Conservation (phyloP, 2,329 filamentous ascomycete species). For the Cadophora sp. region DNA sequence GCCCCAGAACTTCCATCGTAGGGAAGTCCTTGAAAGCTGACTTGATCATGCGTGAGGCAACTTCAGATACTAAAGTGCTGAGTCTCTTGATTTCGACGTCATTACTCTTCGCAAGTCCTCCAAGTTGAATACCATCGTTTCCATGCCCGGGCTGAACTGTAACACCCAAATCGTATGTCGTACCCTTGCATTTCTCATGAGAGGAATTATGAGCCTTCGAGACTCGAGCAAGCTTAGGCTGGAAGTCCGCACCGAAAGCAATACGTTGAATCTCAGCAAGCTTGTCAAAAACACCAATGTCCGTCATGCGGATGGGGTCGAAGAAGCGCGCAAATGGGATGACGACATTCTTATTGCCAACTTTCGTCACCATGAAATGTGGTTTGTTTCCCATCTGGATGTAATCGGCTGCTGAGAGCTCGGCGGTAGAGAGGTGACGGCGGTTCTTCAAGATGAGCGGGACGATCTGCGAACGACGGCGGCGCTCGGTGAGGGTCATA, state of each 20-base stretch:
- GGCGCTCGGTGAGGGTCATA: constrained; percentile 2
- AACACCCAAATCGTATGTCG: not conserved
- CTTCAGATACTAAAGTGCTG: not conserved
- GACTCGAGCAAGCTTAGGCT: not conserved
- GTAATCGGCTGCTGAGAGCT: constrained; percentile 8
- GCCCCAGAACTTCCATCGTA: not conserved
- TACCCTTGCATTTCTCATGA: not conserved
- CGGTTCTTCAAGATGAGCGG: not conserved
- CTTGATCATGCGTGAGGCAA: not conserved
- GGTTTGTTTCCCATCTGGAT: constrained; percentile 15
- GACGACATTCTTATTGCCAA: not conserved
- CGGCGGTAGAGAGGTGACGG: not conserved
- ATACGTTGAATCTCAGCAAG: constrained; percentile 8
- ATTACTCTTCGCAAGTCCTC: constrained; percentile 6
- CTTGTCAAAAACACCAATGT: not conserved
- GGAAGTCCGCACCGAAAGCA: not conserved
- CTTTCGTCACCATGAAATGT: constrained; percentile 8
- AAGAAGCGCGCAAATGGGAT: constrained; percentile 10
- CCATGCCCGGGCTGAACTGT: constrained; percentile 11
- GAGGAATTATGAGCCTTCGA: not conserved
- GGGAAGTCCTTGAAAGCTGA: not conserved
- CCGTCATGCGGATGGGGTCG: not conserved
- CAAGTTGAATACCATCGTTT: constrained; percentile 6
- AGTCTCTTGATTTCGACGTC: not conserved
- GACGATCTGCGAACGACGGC: constrained; percentile 7